Base-by-base conservation (phyloP, 1,284 basidiomycete genomes). In the Rhodotorula sp. region DNA sequence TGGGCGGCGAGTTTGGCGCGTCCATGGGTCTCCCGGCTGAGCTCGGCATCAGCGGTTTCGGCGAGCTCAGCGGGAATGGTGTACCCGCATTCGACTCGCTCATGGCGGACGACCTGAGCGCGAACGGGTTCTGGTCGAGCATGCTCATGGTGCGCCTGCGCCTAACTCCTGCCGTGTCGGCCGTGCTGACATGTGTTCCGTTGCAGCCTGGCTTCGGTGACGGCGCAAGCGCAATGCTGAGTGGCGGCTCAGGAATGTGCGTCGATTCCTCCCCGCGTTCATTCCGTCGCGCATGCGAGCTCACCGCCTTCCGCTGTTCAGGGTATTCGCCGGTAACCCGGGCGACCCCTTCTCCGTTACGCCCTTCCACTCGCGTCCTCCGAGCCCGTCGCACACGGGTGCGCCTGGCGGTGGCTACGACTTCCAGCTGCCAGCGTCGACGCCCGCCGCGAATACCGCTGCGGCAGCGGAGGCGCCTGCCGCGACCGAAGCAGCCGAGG, bases 321-420 rank as follows among this genome's bases (percentile, higher is more conserved):
- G 58, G 45, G 62, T 62, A 23, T 67, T 74, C 55, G 63, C 65
- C 17, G 53, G 52, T 41, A 64, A 57, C 46, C 50, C 58, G 9
- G 58, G 61, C 57, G 73, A 73, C 46, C 70, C 73, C 25, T 71
- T 66, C 68, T 60, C 61, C 27, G 63, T 69, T 45, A 73, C 73
- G 17, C 71, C 73, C 13, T 66, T 74, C 46, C 69, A 67, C 54
- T 72, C 73, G 10, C 62, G 71, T 17, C 70, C 72, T 4, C 25
- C 66, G 1, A 34, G n/a, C 12, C 66, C 66, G 23, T 45, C 60
- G 16, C 55, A 56, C 19, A 49, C 44, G 41, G 25, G 12, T 25
- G 62, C 27, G 23, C 42, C 14, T 12, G 58, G 58, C 45, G 58
- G 8, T 19, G 21, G 21, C 17, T 41, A 42, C 58, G 25, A 60